These are phyloP conservation scores for Talaromyces adpressus DNA, from an alignment of 495 filamentous ascomycete species.

Conservation along the genomic window DNA sequence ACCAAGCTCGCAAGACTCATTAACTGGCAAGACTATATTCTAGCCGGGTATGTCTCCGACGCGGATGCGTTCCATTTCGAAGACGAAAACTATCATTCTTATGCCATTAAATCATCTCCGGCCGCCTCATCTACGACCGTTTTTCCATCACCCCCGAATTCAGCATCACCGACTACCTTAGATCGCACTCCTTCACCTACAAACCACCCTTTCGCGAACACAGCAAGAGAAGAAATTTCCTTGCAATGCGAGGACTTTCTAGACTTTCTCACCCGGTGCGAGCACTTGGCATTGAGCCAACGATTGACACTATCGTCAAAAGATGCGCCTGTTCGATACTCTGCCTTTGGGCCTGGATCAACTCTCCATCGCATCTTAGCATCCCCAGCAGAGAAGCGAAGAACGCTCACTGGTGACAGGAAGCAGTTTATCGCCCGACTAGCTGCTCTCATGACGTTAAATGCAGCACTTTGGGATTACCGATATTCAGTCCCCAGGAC, in stretches of 20 bases:
- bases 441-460: conserved; percentile 27
- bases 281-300: conserved; percentile 27
- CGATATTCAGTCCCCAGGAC: conserved; percentile 19
- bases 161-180: conserved; percentile 14
- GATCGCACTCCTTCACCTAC: conserved; percentile 5
- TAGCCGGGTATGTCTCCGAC: conserved; percentile 31
- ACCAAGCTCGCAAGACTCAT: conserved; percentile 34
- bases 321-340: conserved; percentile 16
- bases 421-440: conserved; percentile 33
- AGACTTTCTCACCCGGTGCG: conserved; percentile 29
- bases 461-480: conserved; percentile 37
- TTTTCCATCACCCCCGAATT: conserved; percentile 19
- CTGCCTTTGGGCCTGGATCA: conserved; percentile 20
- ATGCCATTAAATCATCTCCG: background rate
- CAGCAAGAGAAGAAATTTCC: conserved; percentile 22
- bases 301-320: conserved; percentile 8
- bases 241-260: conserved; percentile 33
- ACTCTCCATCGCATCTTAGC: conserved; percentile 23
- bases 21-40: conserved; percentile 38
- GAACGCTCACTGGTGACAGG: conserved; percentile 24
- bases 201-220: background rate
- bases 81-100: background rate
- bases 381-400: conserved; percentile 22
- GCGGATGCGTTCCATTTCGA: conserved; percentile 30
- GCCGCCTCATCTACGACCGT: conserved; percentile 6